Base-by-base conservation (phyloP, 768 basidiomycete genomes). In the Tricholoma hemisulphureum region DNA sequence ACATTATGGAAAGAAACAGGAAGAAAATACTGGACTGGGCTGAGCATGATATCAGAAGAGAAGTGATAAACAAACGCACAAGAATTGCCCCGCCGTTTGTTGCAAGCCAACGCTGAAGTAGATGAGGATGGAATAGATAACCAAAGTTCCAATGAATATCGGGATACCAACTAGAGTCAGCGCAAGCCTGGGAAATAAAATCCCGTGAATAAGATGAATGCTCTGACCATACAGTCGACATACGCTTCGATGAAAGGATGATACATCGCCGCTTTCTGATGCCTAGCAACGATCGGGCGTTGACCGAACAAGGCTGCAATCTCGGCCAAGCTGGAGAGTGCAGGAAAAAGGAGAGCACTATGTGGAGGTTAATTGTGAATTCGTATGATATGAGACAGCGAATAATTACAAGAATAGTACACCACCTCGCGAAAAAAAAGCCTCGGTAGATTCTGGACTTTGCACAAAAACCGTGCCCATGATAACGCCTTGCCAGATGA, bases 101-200 rank as follows among this genome's bases (percentile, higher is more conserved):
- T 88, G 84, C 20, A 90, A 72, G 2, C 78, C 75, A 23, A 83
- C 82, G 55, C 88, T 65, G 61, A 88, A 88, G 66, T 89, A 90
- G 7, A 88, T 58, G 20, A 84, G 67, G 58, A 85, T 67, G 28
- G 66, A 63, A 64, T 83, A 86, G 6, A 79, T 51, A 13, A 75
- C 56, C 16, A 78, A 72, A 0, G 77, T 83, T 16, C 75, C 9
- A 57, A 84, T 68, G 0, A 81, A 81, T 64, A 86, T 80, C 2
- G 86, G 86, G 6, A 85, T 63, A 61, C 87, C 86, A 11, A 87
- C 85, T 50, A 87, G 58, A 0, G 84, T 86, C 46, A 49, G 28
- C 14, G 46, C 28, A 49, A 49, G 46, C n/a, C 46, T 49, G 10
- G 1, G 7, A 7, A 26, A 16, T 1, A 18, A 9, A 16, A 20